Base-by-base conservation (phyloP, 1,284 basidiomycete genomes). In the Tranzscheliella williamsii region DNA sequence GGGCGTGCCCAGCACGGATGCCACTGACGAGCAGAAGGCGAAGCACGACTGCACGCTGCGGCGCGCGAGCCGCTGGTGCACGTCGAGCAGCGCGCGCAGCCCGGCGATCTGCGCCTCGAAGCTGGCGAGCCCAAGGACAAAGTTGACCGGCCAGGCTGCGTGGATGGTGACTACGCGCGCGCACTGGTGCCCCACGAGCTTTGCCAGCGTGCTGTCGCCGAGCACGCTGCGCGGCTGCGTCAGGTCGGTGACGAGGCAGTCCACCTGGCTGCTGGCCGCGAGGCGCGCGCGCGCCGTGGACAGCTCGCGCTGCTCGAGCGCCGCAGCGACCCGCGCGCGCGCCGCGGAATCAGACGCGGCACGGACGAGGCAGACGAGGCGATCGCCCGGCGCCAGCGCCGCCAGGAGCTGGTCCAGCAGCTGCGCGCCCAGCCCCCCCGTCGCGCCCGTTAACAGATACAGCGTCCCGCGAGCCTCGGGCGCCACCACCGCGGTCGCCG, bases 391-490 rank as follows among this genome's bases (percentile, higher is more conserved):
- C 0, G 73, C 1, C 6, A 24, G 50, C 2, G 77, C 74, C 1
- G 73, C 55, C 2, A 82, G 72, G 2, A 85, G 79, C 40, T 82
- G 79, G 23, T 79, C 72, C 16, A 86, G 80, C 11, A 86, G 79
- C 46, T 85, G 82, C 1, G 84, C 84, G 3, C 85, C 85, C 5
- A 86, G 80, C 0, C 83, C 83, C 0, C 85, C 85, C 1, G 85
- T 85, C 0, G 82, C 83, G 4, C 85, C 85, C 0, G 85, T 86
- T 22, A 86, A 78, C 5, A 72, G 24, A 21, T 53, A 55, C 3
- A 62, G 49, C 16, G 48, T 43, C 11, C 31, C 77, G 1, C 4
- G 24, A 5, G 4, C 41, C 5, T 24, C 5, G 16, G 70, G 36
- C 36, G n/a, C n/a, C n/a, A n/a, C n/a, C n/a, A n/a, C n/a, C n/a